A percentile compares a stretch with the other conserved stretches of the same genome.
Conservation (phyloP, 495 filamentous ascomycete genomes). For the Aspergillus taichungensis region DNA sequence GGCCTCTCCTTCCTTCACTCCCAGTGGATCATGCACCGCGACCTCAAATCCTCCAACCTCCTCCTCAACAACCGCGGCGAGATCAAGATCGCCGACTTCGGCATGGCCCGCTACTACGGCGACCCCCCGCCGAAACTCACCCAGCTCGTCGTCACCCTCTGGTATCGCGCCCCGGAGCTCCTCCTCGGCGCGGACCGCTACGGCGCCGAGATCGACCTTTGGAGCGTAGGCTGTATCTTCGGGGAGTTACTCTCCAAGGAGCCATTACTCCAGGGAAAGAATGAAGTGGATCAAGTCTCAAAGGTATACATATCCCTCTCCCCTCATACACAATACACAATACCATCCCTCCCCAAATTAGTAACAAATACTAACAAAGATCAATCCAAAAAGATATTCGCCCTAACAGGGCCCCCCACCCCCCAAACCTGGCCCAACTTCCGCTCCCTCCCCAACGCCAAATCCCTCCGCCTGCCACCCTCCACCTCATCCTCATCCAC, state of each 20-base stretch:
- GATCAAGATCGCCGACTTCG: conserved; percentile 95
- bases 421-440: conserved; percentile 82
- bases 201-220: conserved; percentile 76
- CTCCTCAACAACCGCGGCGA: conserved; percentile 92
- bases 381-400: conserved; percentile 95
- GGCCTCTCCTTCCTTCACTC: conserved; percentile 81
- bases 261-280: conserved; percentile 82
- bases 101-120: conserved; percentile 87
- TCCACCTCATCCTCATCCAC: conserved; percentile 30
- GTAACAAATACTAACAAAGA: conserved; percentile 44
- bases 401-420: conserved; percentile 82
- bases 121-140: conserved; percentile 79
- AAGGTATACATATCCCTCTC: conserved; percentile 27
- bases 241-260: conserved; percentile 81
- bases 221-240: conserved; percentile 95
- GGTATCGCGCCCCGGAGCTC: conserved; percentile 91
- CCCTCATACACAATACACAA: not conserved
- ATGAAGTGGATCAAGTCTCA: conserved; percentile 81
- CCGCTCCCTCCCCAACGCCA: conserved; percentile 80
- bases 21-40: conserved; percentile 91
- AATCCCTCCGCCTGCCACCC: conserved; percentile 67
- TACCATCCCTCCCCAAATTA: too few relatives aligned
- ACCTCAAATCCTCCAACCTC: conserved; percentile 94
- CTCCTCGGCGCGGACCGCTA: conserved; percentile 76
- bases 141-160: conserved; percentile 91